Conservation (phyloP, 345 rosid genomes). For the Viola odorata region DNA sequence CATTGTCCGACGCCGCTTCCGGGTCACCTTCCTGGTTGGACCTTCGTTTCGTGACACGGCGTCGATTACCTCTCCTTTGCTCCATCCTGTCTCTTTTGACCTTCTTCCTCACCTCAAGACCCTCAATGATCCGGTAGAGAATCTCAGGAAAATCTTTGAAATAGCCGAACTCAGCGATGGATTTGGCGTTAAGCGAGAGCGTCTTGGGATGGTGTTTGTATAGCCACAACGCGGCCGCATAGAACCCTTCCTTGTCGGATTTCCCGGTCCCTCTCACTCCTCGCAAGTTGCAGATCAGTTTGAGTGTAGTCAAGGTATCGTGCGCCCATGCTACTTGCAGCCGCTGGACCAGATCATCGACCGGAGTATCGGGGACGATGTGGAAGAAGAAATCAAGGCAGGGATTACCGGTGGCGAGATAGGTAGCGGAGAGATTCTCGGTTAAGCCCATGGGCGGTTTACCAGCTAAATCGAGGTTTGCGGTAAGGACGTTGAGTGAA, state of each 20-base stretch:
- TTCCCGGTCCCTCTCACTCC: conserved; percentile 23
- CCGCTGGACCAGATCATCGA: neutral
- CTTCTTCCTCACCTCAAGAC: neutral
- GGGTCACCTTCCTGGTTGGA: neutral
- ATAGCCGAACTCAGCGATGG: conserved; percentile 13
- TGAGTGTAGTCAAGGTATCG: conserved; percentile 11
- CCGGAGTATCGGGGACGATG: conserved; percentile 10
- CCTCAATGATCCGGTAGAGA: conserved; percentile 8
- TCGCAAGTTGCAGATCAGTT: conserved; percentile 16
- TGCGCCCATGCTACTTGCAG: conserved; percentile 8
- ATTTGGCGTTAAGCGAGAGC: conserved; percentile 6
- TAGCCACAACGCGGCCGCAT: conserved; percentile 14
- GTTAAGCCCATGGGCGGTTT: neutral
- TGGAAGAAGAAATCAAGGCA: conserved; percentile 21
- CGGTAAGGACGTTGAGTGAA: neutral
- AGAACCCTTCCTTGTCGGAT: conserved; percentile 22
- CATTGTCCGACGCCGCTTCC: neutral
- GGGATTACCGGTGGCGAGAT: conserved; percentile 11
- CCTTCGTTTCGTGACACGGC: neutral
- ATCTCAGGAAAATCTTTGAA: conserved; percentile 13
- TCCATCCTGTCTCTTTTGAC: neutral
- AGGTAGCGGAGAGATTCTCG: conserved; percentile 8
- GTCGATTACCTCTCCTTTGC: neutral
- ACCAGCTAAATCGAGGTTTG: neutral
- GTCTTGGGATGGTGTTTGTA: conserved; percentile 14